These are phyloP conservation scores for Stylosanthes scabra DNA, from an alignment of 331 rosid genomes.

Conservation along the genomic window DNA sequence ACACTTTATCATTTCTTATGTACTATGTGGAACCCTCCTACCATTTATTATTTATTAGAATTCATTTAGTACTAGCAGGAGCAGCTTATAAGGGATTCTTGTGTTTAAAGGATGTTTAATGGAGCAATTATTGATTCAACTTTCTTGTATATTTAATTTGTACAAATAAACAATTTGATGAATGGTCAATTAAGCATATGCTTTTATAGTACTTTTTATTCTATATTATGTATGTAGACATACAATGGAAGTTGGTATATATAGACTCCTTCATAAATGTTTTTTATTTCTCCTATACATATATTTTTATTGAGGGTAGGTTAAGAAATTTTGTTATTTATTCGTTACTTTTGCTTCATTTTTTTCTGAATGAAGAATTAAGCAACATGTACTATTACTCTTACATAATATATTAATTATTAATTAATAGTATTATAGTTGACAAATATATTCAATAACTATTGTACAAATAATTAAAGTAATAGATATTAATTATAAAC, in stretches of 20 bases:
- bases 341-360: too few species aligned
- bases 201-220: constrained; percentile 7
- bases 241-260: neutral
- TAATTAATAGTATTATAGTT: too few species aligned
- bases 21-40: constrained; percentile 23
- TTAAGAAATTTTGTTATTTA: too few species aligned
- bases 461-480: too few species aligned
- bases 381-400: too few species aligned
- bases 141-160: constrained; percentile 27
- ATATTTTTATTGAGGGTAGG: neutral
- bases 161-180: neutral
- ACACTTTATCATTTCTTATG: constrained; percentile 44
- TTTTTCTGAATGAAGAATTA: too few species aligned
- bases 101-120: constrained; percentile 30
- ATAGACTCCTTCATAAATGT: neutral
- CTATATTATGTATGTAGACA: neutral
- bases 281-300: neutral
- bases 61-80: neutral
- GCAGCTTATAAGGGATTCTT: constrained; percentile 12
- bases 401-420: too few species aligned
- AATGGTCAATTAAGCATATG: constrained; percentile 16
- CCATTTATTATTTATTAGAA: neutral
- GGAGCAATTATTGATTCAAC: constrained; percentile 29
- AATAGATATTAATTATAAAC: too few species aligned
- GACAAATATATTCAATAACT: too few species aligned